These are phyloP conservation scores for Trypanosoma rangeli DNA, from an alignment of 208 protist species.

Conservation along the genomic window DNA sequence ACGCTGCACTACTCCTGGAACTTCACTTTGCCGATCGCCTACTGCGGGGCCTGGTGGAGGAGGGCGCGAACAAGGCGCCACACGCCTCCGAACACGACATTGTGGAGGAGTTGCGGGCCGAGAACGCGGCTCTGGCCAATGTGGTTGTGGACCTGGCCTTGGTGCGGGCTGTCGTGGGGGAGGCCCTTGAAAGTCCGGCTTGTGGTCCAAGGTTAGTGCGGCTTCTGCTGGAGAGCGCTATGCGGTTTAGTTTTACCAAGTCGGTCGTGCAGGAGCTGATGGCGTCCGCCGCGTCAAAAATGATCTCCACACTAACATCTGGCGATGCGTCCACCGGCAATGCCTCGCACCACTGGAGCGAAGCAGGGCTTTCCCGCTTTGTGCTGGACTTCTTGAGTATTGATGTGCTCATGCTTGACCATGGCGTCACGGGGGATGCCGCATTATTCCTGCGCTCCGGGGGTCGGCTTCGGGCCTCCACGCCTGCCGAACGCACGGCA, in stretches of 20 bases:
- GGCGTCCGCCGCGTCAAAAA: conserved; percentile 25
- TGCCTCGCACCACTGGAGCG: conserved; percentile 9
- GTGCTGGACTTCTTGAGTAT: conserved; percentile 13
- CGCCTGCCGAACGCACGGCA: conserved; percentile 21
- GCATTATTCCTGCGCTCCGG: conserved; percentile 11
- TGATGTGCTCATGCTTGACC: conserved; percentile 17
- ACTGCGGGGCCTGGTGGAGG: conserved; percentile 45
- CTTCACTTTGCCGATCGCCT: conserved; percentile 64
- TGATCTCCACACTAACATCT: conserved; percentile 19
- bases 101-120: conserved; percentile 39
- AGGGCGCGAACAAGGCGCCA: conserved; percentile 21
- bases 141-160: conserved; percentile 73
- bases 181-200: conserved; percentile 57
- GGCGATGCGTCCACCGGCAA: neutral
- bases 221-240: conserved; percentile 42
- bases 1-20: conserved; percentile 67
- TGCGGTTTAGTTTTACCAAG: conserved; percentile 45
- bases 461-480: neutral
- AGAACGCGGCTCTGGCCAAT: conserved; percentile 60
- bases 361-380: conserved; percentile 4
- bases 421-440: conserved; percentile 10
- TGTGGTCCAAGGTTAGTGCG: conserved; percentile 44
- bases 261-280: conserved; percentile 40
- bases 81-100: conserved; percentile 22
- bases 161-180: conserved; percentile 64